Conservation (phyloP, 306 rosid species). For the Quercus dentata region DNA sequence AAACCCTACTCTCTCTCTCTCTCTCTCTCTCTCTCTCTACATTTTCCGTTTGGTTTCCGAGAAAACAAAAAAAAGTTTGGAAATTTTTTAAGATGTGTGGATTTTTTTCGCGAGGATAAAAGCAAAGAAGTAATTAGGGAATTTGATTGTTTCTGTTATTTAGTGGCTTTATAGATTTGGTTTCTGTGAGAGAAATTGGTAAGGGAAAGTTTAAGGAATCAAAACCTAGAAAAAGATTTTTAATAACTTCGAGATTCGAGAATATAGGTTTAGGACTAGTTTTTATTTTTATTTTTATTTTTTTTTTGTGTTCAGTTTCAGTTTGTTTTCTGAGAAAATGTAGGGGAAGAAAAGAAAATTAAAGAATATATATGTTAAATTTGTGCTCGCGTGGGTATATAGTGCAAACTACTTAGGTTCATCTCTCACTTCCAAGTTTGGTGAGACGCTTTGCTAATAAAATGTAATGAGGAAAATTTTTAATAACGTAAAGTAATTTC, state of each 20-base stretch:
- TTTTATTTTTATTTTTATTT: not conserved
- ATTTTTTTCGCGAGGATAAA: not conserved
- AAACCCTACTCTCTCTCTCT: not conserved
- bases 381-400: not conserved
- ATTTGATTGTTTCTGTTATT: no score
- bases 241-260: not conserved
- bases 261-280: not conserved
- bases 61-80: not conserved
- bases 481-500: no score
- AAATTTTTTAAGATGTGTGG: no score
- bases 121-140: no score
- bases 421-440: not conserved
- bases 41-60: conserved; percentile 12
- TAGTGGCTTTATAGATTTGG: not conserved
- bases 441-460: conserved; percentile 1
- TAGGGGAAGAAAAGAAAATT: not conserved
- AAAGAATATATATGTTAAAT: not conserved
- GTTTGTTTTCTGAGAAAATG: not conserved
- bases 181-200: not conserved
- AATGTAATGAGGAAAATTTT: not conserved
- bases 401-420: not conserved
- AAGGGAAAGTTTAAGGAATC: not conserved
- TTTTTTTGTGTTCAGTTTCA: not conserved
- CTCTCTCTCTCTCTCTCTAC: not conserved
- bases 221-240: not conserved